Base-by-base conservation (phyloP, 2,329 filamentous ascomycete genomes). In the Fusarium caatingaense region DNA sequence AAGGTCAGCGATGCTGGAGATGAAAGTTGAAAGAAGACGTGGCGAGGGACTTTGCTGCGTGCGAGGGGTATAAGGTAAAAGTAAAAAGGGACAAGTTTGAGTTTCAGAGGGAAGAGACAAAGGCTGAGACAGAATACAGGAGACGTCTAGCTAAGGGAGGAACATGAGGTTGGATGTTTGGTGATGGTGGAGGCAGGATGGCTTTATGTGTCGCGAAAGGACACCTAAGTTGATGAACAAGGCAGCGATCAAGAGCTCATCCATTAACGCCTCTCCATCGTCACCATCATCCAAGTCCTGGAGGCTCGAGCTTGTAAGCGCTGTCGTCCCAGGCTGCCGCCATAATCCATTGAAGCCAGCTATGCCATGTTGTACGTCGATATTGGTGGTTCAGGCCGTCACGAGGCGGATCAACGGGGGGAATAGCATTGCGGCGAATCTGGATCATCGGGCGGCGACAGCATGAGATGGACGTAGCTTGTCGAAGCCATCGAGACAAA, bases 121-220 rank as follows among this genome's bases (percentile, higher is more conserved):
- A 71, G 49, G 58, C 64, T 68, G 67, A 69, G 59, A 72, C 60
- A 71, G 49, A 59, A 56, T 53, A 61, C 56, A 65, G 50, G 45
- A 53, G 56, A 58, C 23, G 56, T 51, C 42, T 60, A 48, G 61
- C 60, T 59, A 63, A 68, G 63, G 64, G 62, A 71, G 58, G 56
- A 66, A 46, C 57, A 60, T 66, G 65, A 66, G 67, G 71, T 64
- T 75, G 71, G 56, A 71, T 65, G 58, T 62, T 58, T 69, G 64
- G 66, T 72, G 67, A 57, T 64, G 73, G 67, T 56, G 56, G 63
- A 72, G 63, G 64, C 46, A 57, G 63, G 53, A 66, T 44, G 49
- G 58, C 59, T 75, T 75, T 75, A 75, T 75, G 66, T 69, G 72
- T 75, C 65, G 71, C 73, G 58, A 75, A 71, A 75, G 73, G 73